Base-by-base conservation (phyloP, 352 stramenopile species). In the Chrysophaeum taylorii region DNA sequence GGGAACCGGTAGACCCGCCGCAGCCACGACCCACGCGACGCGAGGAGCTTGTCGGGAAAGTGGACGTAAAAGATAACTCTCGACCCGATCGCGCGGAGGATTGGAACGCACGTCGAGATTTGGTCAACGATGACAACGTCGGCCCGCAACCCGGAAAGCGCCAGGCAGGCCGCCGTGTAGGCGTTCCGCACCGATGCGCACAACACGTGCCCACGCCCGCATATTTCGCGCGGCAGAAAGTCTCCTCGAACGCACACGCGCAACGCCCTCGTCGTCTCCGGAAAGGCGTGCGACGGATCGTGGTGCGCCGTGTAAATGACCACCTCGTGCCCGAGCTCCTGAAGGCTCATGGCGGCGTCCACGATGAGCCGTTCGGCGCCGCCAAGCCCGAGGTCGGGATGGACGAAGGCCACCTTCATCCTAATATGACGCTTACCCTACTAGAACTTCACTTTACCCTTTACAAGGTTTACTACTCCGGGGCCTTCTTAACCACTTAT, bases 301-400 rank as follows among this genome's bases (percentile, higher is more conserved):
- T 97, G 96, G 74, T 97, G 92, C 21, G 94, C 93, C 31, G 95
- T 99, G 75, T 96, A 97, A 63, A 98, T 90, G 18, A 82, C 83
- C 4, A 98, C 89, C 29, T 85, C 73, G 54, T 86, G 83, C 36
- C 84, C 84, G 15, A 87, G 85, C 23, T 87, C 80, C 73, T 95
- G 85, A 50, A 95, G 80, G 38, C 85, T 89, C 25, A 95, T 75
- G 18, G 89, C 90, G 4, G 87, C 86, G 75, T 94, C 94, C 42
- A 97, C 89, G 23, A 96, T 84, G 38, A 96, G 85, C 76, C 92
- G 90, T 74, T 98, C 94, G 5, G 92, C 94, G 45, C 94, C 94
- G 66, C 95, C 95, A 67, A 99, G 97, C 48, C 95, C 95, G 35
- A 98, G 92, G 79, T 99, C 95, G 15, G 96, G 90, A 79, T 99